phyloP scores from a whole-genome alignment of 257 asterid genomes.

The Fraxinus anomala region DNA sequence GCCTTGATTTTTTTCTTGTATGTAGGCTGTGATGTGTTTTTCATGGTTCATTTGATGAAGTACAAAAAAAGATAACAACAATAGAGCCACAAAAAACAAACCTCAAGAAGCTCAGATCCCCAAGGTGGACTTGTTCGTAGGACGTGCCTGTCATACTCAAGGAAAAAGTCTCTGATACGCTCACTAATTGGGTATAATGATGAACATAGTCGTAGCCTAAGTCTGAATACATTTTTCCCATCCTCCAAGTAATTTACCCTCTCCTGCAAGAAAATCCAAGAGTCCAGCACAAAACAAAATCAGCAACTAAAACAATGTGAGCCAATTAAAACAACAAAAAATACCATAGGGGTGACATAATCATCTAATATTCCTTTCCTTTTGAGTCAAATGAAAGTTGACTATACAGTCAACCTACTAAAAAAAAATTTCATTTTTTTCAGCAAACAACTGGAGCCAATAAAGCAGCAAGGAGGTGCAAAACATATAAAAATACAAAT shows the following conservation, averaged over 20 bases:
- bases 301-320: neutral
- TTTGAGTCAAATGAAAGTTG: neutral
- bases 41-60: conserved; percentile 25
- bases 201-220: conserved; percentile 89
- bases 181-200: conserved; percentile 93
- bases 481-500: neutral
- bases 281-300: conserved; percentile 8
- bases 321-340: neutral
- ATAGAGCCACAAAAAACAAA: conserved; percentile 27
- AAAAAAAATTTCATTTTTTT: neutral
- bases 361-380: neutral
- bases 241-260: conserved; percentile 93
- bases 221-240: conserved; percentile 88
- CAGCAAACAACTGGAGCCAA: neutral
- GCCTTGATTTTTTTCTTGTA: conserved; percentile 6
- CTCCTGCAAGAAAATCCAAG: conserved; percentile 59
- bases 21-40: conserved; percentile 20
- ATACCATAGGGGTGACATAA: neutral
- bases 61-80: conserved; percentile 13
- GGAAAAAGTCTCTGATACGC: conserved; percentile 97
- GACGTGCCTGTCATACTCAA: conserved; percentile 93
- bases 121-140: conserved; percentile 99
- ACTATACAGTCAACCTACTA: neutral
- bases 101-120: conserved; percentile 99
- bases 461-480: conserved; percentile 1